Conservation (phyloP, 805 yeast species). For the Schwanniomyces pseudopolymorphus region DNA sequence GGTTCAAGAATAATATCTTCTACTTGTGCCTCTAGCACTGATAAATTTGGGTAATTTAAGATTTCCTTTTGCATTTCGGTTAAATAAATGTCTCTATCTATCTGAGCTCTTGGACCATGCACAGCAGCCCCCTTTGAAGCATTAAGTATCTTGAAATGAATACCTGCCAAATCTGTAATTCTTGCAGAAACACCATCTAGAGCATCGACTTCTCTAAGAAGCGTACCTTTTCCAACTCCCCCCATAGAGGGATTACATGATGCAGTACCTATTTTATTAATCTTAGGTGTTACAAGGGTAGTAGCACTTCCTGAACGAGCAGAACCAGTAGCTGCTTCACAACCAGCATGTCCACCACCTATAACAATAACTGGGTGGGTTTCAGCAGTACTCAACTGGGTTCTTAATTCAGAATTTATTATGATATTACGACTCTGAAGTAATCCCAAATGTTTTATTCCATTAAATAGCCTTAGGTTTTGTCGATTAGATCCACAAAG, state of each 20-base stretch:
- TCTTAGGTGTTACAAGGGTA: slow-evolving; percentile 72
- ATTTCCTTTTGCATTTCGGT: slow-evolving; percentile 75
- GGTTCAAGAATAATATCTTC: slow-evolving; percentile 75
- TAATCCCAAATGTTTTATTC: background rate
- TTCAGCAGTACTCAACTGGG: slow-evolving; percentile 25
- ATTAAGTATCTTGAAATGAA: slow-evolving; percentile 85
- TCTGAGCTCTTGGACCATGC: slow-evolving; percentile 98
- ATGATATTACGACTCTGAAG: slow-evolving; percentile 14
- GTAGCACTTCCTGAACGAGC: slow-evolving; percentile 80
- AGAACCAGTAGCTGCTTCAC: slow-evolving; percentile 94
- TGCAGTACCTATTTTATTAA: slow-evolving; percentile 82
- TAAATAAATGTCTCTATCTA: slow-evolving; percentile 79
- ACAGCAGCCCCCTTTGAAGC: slow-evolving; percentile 92
- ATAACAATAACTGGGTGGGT: slow-evolving; percentile 74
- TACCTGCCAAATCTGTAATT: slow-evolving; percentile 91
- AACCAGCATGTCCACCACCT: slow-evolving; percentile 99
- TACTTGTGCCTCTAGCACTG: slow-evolving; percentile 71
- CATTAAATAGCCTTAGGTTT: background rate
- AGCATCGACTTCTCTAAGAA: slow-evolving; percentile 92
- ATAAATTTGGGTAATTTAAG: slow-evolving; percentile 52
- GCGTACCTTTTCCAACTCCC: slow-evolving; percentile 96
- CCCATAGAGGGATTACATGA: slow-evolving; percentile 98
- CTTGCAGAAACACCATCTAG: slow-evolving; percentile 86
- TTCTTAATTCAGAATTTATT: slow-evolving; percentile 36
- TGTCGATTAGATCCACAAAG: background rate